phyloP scores from a whole-genome alignment of 805 yeast species.

The Saccharomycopsis microspora region DNA sequence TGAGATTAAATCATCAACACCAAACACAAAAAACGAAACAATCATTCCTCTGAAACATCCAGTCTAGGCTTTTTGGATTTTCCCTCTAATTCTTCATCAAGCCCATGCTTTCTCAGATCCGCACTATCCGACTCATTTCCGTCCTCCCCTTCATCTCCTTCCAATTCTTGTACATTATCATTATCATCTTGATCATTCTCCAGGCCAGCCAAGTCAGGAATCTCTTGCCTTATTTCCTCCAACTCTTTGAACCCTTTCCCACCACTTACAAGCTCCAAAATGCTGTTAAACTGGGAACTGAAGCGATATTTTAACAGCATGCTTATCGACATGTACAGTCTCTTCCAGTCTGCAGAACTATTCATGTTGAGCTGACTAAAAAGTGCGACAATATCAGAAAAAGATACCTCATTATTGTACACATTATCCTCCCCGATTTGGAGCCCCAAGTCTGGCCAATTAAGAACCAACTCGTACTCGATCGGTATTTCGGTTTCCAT shows the following conservation, averaged over 20 bases:
- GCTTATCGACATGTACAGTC: not conserved
- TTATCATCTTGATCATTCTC: no score
- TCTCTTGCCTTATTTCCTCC: not conserved
- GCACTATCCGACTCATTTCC: no score
- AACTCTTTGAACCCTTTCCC: conserved; percentile 6
- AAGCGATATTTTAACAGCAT: conserved; percentile 3
- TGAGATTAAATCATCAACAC: no score
- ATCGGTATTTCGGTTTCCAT: not conserved
- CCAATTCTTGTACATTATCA: no score
- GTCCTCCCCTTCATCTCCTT: no score
- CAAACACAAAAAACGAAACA: no score
- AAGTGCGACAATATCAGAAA: conserved; percentile 2
- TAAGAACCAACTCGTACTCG: conserved; percentile 2
- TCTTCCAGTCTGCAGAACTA: not conserved
- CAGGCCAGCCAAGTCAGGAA: no score
- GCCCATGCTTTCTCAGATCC: no score
- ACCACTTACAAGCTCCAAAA: not conserved
- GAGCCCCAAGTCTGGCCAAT: conserved; percentile 2
- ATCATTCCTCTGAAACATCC: no score
- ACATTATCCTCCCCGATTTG: conserved; percentile 6
- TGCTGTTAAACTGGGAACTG: conserved; percentile 5
- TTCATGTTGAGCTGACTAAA: conserved; percentile 4
- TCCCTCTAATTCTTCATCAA: no score
- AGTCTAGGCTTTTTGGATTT: no score
- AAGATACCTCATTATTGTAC: conserved; percentile 5